These are phyloP conservation scores for Lentinula boryana DNA, from an alignment of 768 basidiomycete genomes.

Conservation along the genomic window DNA sequence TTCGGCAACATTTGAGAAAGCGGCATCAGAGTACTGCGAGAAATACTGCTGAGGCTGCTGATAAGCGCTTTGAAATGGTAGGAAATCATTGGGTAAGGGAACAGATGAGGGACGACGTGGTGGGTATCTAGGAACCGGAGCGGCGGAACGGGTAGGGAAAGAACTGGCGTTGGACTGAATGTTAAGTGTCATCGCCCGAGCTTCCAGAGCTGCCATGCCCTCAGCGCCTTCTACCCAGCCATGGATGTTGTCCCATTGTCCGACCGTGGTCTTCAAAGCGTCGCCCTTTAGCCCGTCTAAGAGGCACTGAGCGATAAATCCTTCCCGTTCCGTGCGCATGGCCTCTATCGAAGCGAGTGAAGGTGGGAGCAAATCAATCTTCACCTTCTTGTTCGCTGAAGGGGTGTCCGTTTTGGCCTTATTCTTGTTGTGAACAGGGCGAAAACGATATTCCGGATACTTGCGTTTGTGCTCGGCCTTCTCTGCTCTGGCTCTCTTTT, in stretches of 20 bases:
- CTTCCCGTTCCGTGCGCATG: slow-evolving; percentile 2
- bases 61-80: not conserved
- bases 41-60: slow-evolving; percentile 1
- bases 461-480: slow-evolving; percentile 65
- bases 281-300: slow-evolving; percentile 9
- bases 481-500: slow-evolving; percentile 63
- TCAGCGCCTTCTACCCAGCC: slow-evolving; percentile 1
- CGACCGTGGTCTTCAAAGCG: not conserved
- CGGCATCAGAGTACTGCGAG: slow-evolving; percentile 26
- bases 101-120: slow-evolving; percentile 59
- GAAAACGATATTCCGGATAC: slow-evolving; percentile 64
- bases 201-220: slow-evolving; percentile 3
- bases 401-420: slow-evolving; percentile 23
- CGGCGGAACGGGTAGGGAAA: slow-evolving; percentile 1
- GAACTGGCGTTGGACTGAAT: not conserved
- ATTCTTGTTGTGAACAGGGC: slow-evolving; percentile 46
- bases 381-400: not conserved
- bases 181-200: slow-evolving; percentile 3
- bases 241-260: not conserved
- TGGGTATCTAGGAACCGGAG: slow-evolving; percentile 16
- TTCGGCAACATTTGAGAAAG: slow-evolving; percentile 32
- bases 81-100: slow-evolving; percentile 43
- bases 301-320: not conserved
- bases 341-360: slow-evolving; percentile 3
- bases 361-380: slow-evolving; percentile 4